phyloP scores from a whole-genome alignment of 2,329 filamentous ascomycete genomes.

The Pochonia chlamydosporia region DNA sequence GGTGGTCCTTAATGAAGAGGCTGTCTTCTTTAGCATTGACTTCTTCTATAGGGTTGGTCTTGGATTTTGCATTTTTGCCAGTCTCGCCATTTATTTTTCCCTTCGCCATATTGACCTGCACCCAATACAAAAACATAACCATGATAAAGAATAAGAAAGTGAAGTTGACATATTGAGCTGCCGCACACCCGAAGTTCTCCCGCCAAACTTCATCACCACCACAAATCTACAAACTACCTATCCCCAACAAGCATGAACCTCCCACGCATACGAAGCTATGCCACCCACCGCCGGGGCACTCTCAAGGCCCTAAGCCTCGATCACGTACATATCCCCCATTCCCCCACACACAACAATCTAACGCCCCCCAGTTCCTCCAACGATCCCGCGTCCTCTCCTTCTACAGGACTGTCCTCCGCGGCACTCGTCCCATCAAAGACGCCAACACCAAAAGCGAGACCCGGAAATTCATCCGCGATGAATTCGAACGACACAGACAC shows the following conservation, averaged over 20 bases:
- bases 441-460: conserved; percentile 48
- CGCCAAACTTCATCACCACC: conserved; percentile 3
- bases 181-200: conserved; percentile 12
- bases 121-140: no score
- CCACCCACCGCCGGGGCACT: conserved; percentile 20
- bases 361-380: conserved; percentile 49
- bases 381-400: conserved; percentile 48
- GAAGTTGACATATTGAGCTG: no score
- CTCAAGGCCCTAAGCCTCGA: conserved; percentile 47
- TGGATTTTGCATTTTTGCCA: no score
- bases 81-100: no score
- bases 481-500: conserved; percentile 53
- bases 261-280: conserved; percentile 27
- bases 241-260: conserved; percentile 8
- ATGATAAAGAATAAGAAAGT: no score
- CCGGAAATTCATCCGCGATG: conserved; percentile 48
- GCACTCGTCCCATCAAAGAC: conserved; percentile 47
- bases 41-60: not conserved
- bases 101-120: no score
- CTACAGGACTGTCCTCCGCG: conserved; percentile 53
- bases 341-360: not conserved
- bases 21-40: conserved; percentile 3
- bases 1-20: conserved; percentile 1
- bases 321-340: conserved; percentile 38
- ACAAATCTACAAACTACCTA: not conserved